phyloP scores from a whole-genome alignment of 352 stramenopile genomes.

The Phytophthora tentaculata region DNA sequence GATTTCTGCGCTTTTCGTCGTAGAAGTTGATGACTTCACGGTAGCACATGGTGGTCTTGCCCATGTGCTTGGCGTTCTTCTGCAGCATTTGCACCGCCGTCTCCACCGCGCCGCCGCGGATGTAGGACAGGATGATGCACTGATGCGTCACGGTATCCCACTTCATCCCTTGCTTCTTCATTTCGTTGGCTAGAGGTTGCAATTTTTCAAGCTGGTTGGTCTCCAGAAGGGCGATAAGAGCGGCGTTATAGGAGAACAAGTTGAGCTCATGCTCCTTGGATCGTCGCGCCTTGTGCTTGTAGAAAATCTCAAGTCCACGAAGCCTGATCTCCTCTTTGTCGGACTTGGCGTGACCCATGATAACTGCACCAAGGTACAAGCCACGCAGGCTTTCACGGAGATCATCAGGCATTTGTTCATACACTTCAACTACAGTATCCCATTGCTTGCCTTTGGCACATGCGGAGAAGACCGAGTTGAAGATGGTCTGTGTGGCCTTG shows the following conservation, averaged over 20 bases:
- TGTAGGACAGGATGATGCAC: conserved; percentile 65
- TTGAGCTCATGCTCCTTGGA: conserved; percentile 54
- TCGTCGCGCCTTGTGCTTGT: conserved; percentile 40
- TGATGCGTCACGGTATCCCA: conserved; percentile 81
- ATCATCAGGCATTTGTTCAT: conserved; percentile 58
- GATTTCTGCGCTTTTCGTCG: conserved; percentile 66
- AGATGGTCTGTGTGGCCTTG: conserved; percentile 69
- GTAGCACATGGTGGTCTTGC: conserved; percentile 75
- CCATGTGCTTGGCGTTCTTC: conserved; percentile 74
- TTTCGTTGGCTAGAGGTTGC: conserved; percentile 58
- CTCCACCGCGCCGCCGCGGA: conserved; percentile 61
- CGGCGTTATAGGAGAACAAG: conserved; percentile 76
- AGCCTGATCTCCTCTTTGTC: conserved; percentile 38
- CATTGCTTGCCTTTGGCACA: conserved; percentile 82
- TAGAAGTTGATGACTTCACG: conserved; percentile 75
- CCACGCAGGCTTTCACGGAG: conserved; percentile 46
- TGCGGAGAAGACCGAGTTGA: conserved; percentile 81
- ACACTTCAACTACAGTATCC: conserved; percentile 68
- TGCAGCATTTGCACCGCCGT: conserved; percentile 73
- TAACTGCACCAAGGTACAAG: conserved; percentile 66
- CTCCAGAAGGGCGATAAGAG: conserved; percentile 63
- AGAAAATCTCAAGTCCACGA: conserved; percentile 63
- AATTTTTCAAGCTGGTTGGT: conserved; percentile 62
- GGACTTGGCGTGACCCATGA: conserved; percentile 81
- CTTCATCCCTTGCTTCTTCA: conserved; percentile 62